Evolutionary conservation across 169 alveolate species (phyloP).

Genomic region (Pseudocohnilembus persalinus): DNA sequence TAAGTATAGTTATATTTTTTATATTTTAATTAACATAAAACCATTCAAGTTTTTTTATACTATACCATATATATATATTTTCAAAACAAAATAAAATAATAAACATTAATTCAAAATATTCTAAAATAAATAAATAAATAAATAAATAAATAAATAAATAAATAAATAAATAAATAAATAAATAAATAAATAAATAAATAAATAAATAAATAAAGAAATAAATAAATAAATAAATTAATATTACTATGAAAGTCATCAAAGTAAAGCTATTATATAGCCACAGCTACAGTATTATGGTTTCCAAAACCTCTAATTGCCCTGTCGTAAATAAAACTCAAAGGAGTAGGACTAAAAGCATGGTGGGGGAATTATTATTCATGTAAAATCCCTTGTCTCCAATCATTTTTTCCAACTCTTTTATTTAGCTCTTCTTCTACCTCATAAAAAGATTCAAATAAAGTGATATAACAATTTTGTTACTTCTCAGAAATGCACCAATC

Average conservation of each 20-base stretch:
- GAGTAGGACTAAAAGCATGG: constrained; percentile 18
- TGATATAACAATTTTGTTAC: neutral
- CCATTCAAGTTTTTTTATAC: too few relatives aligned
- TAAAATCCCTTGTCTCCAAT: neutral
- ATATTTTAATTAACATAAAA: too few relatives aligned
- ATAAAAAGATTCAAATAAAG: neutral
- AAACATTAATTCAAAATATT: too few relatives aligned
- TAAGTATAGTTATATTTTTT: too few relatives aligned
- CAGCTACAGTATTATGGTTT: constrained; percentile 16
- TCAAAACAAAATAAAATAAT: too few relatives aligned
- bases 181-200: too few relatives aligned
- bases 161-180: too few relatives aligned
- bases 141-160: too few relatives aligned
- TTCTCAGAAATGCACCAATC: neutral
- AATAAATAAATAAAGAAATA: too few relatives aligned
- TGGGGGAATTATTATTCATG: neutral
- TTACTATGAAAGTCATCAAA: neutral
- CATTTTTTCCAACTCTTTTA: neutral
- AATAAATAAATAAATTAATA: too few relatives aligned
- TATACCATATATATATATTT: too few relatives aligned
- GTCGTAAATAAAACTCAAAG: constrained; percentile 29
- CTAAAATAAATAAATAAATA: too few relatives aligned
- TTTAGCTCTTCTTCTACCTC: neutral
- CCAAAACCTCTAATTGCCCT: constrained; percentile 23
- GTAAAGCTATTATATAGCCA: constrained; percentile 12